Base-by-base conservation (phyloP, 2,329 filamentous ascomycete genomes). In the Spiromastix sp. region DNA sequence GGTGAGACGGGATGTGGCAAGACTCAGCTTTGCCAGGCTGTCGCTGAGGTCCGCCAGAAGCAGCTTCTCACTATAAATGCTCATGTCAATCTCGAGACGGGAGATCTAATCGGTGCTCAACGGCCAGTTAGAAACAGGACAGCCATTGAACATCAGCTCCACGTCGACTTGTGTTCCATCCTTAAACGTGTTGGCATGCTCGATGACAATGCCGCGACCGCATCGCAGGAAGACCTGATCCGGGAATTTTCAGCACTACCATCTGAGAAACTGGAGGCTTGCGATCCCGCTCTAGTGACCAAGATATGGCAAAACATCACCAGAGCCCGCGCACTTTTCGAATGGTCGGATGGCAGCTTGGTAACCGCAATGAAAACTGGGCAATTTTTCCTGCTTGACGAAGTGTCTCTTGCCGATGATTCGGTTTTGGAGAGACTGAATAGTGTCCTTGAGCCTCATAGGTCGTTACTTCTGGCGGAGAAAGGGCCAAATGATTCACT, bases 1-100 rank as follows among this genome's bases (percentile, higher is more conserved):
- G 91, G 91, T 42, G 93, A 98, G 56, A 99, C 91, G 12, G 91
- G 91, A 4, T 96, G 89, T 51, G 91, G 93, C 41, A 99, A 99
- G 64, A 99, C 91, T 0, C 95, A 89, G 2, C 83, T 98, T 5
- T 93, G 85, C 47, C 91, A 99, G 56, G 72, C 94, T 53, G 71
- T 96, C 35, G 86, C 91, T 3, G 81, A 93, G 50, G 81, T 84
- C 3, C 71, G 85, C 42, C 67, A 70, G 11, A 85, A 81, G 49
- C 68, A 83, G 43, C 66, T 99, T 25, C 79, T 87, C 46, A 91
- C 89, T 47, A 81, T 98, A 51, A 99, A 98, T 54, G 91, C 93
- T 2, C 93, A 99, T 59, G 89, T 96, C 48, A 99, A 98, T 46
- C 87, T 91, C 0, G 93, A 99, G 57, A 96, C 93, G 0, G 89